A percentile compares a stretch with the other conserved stretches of the same genome.
Evolutionary conservation across 225 moss, liverwort and hornwort species (phyloP).

Genomic region (Asterella californica): DNA sequence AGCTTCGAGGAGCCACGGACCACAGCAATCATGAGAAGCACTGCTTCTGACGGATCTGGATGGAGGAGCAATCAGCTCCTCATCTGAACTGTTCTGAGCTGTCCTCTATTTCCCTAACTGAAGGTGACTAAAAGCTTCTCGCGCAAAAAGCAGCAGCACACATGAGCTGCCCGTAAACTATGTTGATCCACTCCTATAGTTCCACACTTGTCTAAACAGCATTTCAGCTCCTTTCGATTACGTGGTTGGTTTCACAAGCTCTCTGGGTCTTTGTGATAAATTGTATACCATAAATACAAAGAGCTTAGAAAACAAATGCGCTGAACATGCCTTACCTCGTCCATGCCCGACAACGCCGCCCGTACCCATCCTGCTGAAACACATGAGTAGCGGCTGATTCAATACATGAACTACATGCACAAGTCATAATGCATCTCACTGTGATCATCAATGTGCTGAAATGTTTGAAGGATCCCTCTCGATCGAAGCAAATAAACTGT

Average conservation of each 20-base stretch:
- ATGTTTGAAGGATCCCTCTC: neutral
- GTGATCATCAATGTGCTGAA: neutral
- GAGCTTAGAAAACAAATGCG: neutral
- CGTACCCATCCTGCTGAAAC: slow-evolving; percentile 95
- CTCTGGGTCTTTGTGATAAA: neutral
- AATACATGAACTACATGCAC: neutral
- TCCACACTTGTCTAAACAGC: neutral
- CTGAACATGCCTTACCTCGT: slow-evolving; percentile 50
- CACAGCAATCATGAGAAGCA: neutral
- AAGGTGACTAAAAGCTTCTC: neutral
- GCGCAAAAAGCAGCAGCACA: neutral
- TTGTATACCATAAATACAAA: neutral
- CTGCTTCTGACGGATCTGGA: neutral
- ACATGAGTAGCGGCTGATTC: slow-evolving; percentile 14
- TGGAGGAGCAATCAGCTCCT: neutral
- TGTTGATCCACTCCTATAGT: neutral
- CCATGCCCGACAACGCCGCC: slow-evolving; percentile 82
- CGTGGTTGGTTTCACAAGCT: neutral
- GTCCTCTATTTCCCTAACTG: neutral
- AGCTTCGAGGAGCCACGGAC: neutral
- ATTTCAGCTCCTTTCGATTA: neutral
- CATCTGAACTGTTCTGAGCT: neutral
- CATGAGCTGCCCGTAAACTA: neutral
- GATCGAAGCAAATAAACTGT: neutral
- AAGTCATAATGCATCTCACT: neutral